Evolutionary conservation across 148 eudicot species (phyloP).

Genomic region (Fagopyrum esculentum): DNA sequence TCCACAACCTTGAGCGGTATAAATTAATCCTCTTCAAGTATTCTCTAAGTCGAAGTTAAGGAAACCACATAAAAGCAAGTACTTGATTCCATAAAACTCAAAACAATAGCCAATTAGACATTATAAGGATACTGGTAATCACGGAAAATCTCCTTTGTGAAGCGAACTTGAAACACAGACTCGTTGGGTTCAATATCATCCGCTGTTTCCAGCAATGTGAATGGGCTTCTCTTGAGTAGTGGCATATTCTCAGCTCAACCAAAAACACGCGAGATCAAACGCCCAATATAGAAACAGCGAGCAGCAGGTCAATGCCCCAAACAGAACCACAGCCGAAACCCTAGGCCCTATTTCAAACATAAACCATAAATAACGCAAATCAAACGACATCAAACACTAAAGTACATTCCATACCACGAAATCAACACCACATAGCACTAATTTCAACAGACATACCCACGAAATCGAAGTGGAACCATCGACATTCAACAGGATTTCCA

Average conservation of each 20-base stretch:
- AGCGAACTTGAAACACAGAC: constrained; percentile 70
- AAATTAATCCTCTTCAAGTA: constrained; percentile 77
- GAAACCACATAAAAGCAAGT: constrained; percentile 17
- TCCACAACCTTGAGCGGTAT: constrained; percentile 83
- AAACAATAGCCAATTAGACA: constrained; percentile 9
- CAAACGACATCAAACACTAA: constrained; percentile 7
- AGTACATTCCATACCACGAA: constrained; percentile 20
- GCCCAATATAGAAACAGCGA: neutral
- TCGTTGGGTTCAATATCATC: constrained; percentile 61
- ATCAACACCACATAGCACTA: constrained; percentile 9
- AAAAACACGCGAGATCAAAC: constrained; percentile 12
- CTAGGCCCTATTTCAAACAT: constrained; percentile 10
- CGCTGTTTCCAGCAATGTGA: constrained; percentile 57
- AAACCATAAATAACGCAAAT: constrained; percentile 15
- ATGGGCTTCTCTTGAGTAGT: constrained; percentile 67
- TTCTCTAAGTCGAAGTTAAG: constrained; percentile 42
- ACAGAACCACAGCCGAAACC: constrained; percentile 13
- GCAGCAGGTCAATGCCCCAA: constrained; percentile 5
- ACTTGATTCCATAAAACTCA: constrained; percentile 6
- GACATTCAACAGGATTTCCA: neutral
- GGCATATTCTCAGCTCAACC: constrained; percentile 49
- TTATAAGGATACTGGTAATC: constrained; percentile 62
- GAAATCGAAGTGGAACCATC: neutral
- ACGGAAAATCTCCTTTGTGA: constrained; percentile 80
- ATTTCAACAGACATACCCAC: constrained; percentile 5